Conservation (phyloP, 2,329 filamentous ascomycete genomes). For the Botrytis fragariae region DNA sequence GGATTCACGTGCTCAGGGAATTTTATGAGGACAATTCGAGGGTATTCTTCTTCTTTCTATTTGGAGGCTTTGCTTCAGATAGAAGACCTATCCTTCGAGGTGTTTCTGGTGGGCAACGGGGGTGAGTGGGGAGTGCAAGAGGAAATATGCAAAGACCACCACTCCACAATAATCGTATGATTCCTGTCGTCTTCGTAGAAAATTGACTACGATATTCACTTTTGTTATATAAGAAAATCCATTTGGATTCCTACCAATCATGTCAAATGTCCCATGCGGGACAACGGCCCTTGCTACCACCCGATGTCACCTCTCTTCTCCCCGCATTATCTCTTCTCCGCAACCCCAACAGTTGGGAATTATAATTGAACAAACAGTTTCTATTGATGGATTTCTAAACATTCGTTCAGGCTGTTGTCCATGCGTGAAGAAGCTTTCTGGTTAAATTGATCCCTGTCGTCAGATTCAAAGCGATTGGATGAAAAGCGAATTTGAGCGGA, state of each 20-base stretch:
- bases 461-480: not conserved
- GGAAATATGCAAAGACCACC: not conserved
- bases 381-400: constrained; percentile 2
- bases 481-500: not conserved
- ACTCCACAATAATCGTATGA: not conserved
- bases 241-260: not conserved
- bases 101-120: not conserved
- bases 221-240: not conserved
- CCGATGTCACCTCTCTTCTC: not conserved
- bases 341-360: not conserved
- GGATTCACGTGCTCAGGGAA: not conserved
- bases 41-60: no score
- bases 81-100: not conserved
- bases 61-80: no score
- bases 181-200: no score
- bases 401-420: not conserved
- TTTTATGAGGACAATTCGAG: not conserved
- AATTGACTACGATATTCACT: not conserved
- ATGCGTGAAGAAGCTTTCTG: not conserved
- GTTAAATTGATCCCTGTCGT: not conserved
- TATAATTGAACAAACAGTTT: not conserved
- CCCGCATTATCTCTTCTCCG: constrained; percentile 4
- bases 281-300: not conserved
- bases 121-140: no score
- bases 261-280: not conserved